A percentile compares a stretch with the other conserved stretches of the same genome.
Evolutionary conservation across 176 grass and related monocot species (phyloP).

Genomic region (Puya raimondii): DNA sequence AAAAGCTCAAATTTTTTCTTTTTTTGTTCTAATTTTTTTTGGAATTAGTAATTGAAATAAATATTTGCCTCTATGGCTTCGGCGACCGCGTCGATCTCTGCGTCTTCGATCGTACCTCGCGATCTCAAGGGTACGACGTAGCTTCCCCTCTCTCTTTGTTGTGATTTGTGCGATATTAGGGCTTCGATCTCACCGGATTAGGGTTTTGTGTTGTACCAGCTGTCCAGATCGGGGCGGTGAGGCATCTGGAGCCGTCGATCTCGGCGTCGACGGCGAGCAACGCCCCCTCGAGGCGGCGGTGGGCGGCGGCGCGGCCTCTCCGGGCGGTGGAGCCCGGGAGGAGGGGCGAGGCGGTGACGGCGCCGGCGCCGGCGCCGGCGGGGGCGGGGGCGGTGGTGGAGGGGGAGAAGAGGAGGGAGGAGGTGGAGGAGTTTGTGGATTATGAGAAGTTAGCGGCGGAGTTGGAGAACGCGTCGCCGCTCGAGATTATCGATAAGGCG

Average conservation of each 20-base stretch:
- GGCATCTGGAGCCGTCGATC: conserved; percentile 38
- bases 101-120: conserved; percentile 35
- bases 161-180: conserved; percentile 1
- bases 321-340: conserved; percentile 6
- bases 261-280: conserved; percentile 2
- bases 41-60: no score
- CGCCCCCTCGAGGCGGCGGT: conserved; percentile 28
- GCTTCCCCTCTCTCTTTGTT: neutral
- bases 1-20: no score
- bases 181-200: neutral
- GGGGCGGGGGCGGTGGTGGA: conserved; percentile 21
- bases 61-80: conserved; percentile 42
- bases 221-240: conserved; percentile 11
- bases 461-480: conserved; percentile 68
- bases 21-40: no score
- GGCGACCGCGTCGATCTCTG: conserved; percentile 62
- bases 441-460: conserved; percentile 53
- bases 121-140: conserved; percentile 49
- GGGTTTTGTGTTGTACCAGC: conserved; percentile 22
- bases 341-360: conserved; percentile 34
- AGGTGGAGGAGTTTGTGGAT: conserved; percentile 17
- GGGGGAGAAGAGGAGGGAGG: neutral
- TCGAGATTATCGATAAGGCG: conserved; percentile 87
- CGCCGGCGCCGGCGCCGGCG: conserved; percentile 27
- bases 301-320: conserved; percentile 21